These are phyloP conservation scores for Aegilops umbellulata DNA, from an alignment of 176 grass and related monocot genomes.

Conservation along the genomic window DNA sequence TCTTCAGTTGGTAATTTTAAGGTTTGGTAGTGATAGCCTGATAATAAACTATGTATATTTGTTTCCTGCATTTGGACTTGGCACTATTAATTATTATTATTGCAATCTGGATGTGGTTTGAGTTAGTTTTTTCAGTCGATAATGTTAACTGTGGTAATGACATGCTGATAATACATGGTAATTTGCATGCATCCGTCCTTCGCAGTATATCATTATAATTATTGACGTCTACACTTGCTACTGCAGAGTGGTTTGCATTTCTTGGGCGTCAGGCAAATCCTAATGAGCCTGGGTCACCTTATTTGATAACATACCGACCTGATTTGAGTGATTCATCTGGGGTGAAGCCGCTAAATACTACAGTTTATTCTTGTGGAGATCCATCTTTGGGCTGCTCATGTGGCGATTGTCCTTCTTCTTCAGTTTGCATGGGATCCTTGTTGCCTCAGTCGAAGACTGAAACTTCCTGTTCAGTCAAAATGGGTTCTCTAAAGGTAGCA, in stretches of 20 bases:
- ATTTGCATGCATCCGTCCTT: constrained; percentile 28
- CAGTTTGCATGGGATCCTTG: constrained; percentile 60
- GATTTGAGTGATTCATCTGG: constrained; percentile 53
- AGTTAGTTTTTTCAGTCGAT: neutral
- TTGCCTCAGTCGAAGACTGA: constrained; percentile 34
- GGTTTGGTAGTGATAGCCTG: constrained; percentile 1
- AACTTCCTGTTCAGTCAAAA: constrained; percentile 66
- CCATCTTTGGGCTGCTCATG: constrained; percentile 93
- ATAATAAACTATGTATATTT: neutral
- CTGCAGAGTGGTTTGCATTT: constrained; percentile 91
- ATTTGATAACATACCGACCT: constrained; percentile 67
- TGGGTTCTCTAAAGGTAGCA: constrained; percentile 84
- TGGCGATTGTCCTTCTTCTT: constrained; percentile 91
- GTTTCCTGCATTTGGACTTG: neutral
- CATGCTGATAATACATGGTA: neutral
- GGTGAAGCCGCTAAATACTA: constrained; percentile 81
- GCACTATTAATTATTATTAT: neutral
- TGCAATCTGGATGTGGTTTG: neutral
- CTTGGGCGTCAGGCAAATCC: constrained; percentile 65
- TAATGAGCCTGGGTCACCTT: constrained; percentile 73
- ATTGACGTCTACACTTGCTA: constrained; percentile 28
- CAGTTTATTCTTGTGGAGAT: constrained; percentile 93
- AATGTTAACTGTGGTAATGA: constrained; percentile 13
- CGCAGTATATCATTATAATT: neutral
- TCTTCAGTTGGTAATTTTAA: neutral